Base-by-base conservation (phyloP, 2,329 filamentous ascomycete species). In the Sordariomycetes sp. region DNA sequence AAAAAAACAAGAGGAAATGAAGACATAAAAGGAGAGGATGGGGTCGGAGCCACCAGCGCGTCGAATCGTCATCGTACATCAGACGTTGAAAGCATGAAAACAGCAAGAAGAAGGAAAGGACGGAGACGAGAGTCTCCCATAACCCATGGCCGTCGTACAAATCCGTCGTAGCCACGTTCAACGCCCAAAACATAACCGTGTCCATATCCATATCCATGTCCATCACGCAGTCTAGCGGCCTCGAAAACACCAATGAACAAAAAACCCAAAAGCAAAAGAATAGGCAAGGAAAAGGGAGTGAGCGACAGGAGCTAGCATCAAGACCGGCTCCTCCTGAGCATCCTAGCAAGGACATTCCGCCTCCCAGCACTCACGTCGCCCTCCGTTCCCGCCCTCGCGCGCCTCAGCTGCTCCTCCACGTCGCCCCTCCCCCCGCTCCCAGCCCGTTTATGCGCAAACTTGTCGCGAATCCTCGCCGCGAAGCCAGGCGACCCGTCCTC, bases 391-490 rank as follows among this genome's bases (percentile, higher is more conserved):
- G n/a, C n/a, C n/a, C n/a, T n/a, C n/a, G n/a, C n/a, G n/a, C n/a
- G n/a, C n/a, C n/a, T n/a, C n/a, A n/a, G n/a, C n/a, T n/a, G n/a
- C n/a, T n/a, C n/a, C n/a, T n/a, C n/a, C n/a, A n/a, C n/a, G n/a
- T n/a, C n/a, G n/a, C n/a, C n/a, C n/a, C n/a, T n/a, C 17, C n/a
- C 42, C 17, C 60, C 58, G 54, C 57, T 61, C 53, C 54, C 56
- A 28, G 34, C 59, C 28, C 60, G 59, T 56, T 55, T 60, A 53
- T 62, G 60, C 25, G 34, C 55, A 35, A 62, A 54, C 39, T 56
- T 58, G 34, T 50, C 35, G 12, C 42, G 32, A 13, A 57, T 53
- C n/a, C 50, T 45, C 24, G 50, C 50, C n/a, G 42, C 28, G 55
- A 42, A 20, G 24, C 54, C 34, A 24, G 22, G 34, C 1, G 24